A percentile compares a stretch with the other conserved stretches of the same genome.
phyloP scores from a whole-genome alignment of 1,284 basidiomycete species.

The Irpex lacteus region DNA sequence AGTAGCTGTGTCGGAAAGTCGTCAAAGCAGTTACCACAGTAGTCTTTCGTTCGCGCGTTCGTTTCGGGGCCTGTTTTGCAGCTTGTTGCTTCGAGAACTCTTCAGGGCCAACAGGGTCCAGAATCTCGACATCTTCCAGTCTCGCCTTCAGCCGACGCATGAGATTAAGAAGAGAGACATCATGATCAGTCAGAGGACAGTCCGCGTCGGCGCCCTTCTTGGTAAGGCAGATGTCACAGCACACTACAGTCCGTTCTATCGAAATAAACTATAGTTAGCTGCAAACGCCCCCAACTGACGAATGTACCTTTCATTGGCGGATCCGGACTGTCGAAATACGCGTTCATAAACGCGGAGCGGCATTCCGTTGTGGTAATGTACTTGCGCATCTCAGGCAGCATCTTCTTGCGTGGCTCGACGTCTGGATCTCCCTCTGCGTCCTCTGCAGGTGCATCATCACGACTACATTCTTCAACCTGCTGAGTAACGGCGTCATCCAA shows the following conservation, averaged over 20 bases:
- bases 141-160: neutral
- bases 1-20: neutral
- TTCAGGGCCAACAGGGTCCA: neutral
- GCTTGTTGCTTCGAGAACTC: neutral
- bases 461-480: neutral
- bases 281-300: neutral
- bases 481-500: neutral
- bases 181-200: neutral
- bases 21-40: neutral
- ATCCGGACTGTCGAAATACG: conserved; percentile 19
- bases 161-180: neutral
- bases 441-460: neutral
- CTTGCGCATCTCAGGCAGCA: conserved; percentile 9
- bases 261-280: neutral
- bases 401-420: conserved; percentile 8
- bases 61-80: neutral
- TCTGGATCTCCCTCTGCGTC: neutral
- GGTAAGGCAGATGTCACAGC: neutral
- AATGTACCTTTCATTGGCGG: neutral
- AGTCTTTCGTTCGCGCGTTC: neutral
- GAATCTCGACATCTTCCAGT: neutral
- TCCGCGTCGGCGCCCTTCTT: neutral
- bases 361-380: conserved; percentile 16
- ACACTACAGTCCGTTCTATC: neutral
- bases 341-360: conserved; percentile 11